Evolutionary conservation across 2,329 filamentous ascomycete species (phyloP).

Genomic region (Apiospora malaysiana): DNA sequence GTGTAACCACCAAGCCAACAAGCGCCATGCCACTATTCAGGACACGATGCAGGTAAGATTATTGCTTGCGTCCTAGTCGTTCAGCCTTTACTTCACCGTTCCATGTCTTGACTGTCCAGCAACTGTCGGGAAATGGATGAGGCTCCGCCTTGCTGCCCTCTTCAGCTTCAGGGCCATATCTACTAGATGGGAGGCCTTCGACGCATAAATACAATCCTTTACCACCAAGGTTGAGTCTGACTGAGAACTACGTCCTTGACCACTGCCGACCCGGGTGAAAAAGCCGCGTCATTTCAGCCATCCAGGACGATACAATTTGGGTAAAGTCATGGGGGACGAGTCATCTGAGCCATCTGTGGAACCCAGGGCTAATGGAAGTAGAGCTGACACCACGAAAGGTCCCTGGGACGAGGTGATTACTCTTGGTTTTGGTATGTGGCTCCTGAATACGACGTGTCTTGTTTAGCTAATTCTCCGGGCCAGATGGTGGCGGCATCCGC

Average conservation of each 20-base stretch:
- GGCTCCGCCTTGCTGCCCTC: neutral
- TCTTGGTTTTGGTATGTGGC: neutral
- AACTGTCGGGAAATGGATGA: neutral
- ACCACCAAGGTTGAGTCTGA: neutral
- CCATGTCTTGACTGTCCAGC: neutral
- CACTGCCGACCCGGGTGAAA: no score
- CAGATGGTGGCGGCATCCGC: slow-evolving; percentile 5
- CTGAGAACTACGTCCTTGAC: no score
- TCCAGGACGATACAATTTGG: no score
- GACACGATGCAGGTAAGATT: neutral
- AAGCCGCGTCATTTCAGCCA: no score
- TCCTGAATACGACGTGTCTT: neutral
- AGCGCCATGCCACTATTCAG: neutral
- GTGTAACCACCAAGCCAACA: neutral
- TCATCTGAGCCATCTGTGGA: no score
- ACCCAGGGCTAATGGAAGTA: no score
- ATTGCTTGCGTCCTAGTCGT: neutral
- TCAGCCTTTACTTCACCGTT: neutral
- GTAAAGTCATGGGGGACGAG: no score
- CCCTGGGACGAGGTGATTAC: neutral
- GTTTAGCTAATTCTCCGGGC: neutral
- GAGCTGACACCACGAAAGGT: no score
- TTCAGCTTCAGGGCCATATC: neutral
- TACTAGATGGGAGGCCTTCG: no score
- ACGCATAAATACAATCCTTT: neutral